phyloP scores from a whole-genome alignment of 352 stramenopile genomes.

The Pythium diclinum region DNA sequence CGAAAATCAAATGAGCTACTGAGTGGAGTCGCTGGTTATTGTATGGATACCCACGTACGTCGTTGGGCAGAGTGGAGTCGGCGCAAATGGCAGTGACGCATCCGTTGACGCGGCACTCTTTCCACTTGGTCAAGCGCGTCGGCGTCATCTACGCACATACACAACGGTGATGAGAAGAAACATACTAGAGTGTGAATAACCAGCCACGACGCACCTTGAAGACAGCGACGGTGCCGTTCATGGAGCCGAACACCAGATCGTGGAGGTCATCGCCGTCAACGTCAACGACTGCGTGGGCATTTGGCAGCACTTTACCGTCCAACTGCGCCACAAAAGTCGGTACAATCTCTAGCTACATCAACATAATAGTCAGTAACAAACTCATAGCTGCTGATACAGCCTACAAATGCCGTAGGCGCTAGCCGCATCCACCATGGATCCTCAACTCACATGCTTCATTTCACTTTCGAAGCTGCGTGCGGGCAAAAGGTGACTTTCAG shows the following conservation, averaged over 20 bases:
- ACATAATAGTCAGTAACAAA: not conserved
- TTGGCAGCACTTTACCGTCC: conserved; percentile 65
- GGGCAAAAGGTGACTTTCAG: not conserved
- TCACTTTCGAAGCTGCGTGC: not conserved
- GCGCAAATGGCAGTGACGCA: conserved; percentile 70
- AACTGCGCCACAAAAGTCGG: conserved; percentile 57
- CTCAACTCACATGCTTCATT: conserved; percentile 14
- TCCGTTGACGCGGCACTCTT: conserved; percentile 56
- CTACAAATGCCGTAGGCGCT: not conserved
- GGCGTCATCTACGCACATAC: conserved; percentile 36
- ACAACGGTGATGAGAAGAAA: not conserved
- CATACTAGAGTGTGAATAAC: no score
- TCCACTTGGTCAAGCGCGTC: conserved; percentile 53
- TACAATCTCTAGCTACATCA: conserved; percentile 56
- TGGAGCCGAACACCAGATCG: conserved; percentile 67
- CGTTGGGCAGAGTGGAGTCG: conserved; percentile 34
- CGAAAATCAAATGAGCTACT: no score
- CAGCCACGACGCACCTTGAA: conserved; percentile 49
- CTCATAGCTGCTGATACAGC: not conserved
- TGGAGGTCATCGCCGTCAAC: conserved; percentile 60
- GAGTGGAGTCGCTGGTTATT: not conserved
- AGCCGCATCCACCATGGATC: not conserved
- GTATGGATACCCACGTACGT: conserved; percentile 30
- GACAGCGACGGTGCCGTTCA: conserved; percentile 55
- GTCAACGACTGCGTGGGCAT: conserved; percentile 63